phyloP scores from a whole-genome alignment of 2,329 filamentous ascomycete species.

The Hymenoscyphus albidus region DNA sequence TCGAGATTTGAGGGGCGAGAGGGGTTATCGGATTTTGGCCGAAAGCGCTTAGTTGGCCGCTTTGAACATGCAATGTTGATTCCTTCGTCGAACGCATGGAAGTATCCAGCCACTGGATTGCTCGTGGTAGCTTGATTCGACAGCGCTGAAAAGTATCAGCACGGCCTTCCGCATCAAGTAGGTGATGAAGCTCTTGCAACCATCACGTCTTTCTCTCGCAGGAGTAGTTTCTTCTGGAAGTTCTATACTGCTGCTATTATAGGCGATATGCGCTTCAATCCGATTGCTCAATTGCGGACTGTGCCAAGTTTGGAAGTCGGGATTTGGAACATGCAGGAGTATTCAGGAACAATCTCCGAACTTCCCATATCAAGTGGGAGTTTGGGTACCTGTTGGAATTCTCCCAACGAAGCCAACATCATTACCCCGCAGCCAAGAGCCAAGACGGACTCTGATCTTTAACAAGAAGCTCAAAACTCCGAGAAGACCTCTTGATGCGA shows the following conservation, averaged over 20 bases:
- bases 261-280: not conserved
- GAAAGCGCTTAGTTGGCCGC: not conserved
- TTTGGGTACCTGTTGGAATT: not conserved
- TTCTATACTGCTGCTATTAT: not conserved
- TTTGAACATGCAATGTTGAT: not conserved
- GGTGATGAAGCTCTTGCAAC: constrained; percentile 6
- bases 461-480: constrained; percentile 11
- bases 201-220: not conserved
- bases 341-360: not conserved
- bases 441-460: constrained; percentile 11
- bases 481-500: not conserved
- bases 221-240: not conserved
- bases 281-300: not conserved
- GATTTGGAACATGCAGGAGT: not conserved
- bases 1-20: not conserved
- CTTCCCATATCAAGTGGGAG: not conserved
- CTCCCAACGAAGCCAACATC: not conserved
- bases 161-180: not conserved
- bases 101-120: not conserved
- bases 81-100: not conserved
- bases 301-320: not conserved
- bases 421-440: constrained; percentile 8
- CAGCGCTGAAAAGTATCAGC: not conserved
- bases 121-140: not conserved
- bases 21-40: not conserved